These are phyloP conservation scores for Talaromyces sp. DNA, from an alignment of 2,329 filamentous ascomycete species.

Conservation along the genomic window DNA sequence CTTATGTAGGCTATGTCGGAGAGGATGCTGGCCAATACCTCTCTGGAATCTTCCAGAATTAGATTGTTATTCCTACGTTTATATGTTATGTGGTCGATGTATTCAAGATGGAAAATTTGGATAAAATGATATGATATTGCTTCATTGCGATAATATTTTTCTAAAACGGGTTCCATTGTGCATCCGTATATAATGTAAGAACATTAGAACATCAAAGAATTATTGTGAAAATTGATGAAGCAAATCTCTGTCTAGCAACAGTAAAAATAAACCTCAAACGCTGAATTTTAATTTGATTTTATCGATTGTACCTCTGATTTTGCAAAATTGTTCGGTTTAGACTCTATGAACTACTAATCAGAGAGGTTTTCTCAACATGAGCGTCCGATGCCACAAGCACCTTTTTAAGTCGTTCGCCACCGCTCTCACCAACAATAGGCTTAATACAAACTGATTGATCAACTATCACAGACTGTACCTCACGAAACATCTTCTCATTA, in stretches of 20 bases:
- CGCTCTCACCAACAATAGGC: neutral
- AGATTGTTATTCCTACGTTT: neutral
- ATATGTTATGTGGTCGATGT: neutral
- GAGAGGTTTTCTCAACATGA: neutral
- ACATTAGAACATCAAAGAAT: neutral
- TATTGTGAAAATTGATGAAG: neutral
- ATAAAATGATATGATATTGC: neutral
- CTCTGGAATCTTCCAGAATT: constrained; percentile 6
- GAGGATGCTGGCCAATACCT: constrained; percentile 9
- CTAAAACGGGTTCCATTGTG: neutral
- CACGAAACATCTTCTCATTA: constrained; percentile 8
- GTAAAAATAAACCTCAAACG: neutral
- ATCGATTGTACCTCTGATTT: neutral
- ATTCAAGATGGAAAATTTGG: neutral
- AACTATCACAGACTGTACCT: neutral
- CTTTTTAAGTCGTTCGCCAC: neutral
- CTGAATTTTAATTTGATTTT: neutral
- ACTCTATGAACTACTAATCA: neutral
- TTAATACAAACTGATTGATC: neutral
- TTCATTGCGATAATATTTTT: neutral
- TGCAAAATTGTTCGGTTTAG: neutral
- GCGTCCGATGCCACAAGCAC: neutral
- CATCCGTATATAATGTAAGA: neutral
- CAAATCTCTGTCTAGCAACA: neutral
- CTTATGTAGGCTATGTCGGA: constrained; percentile 12